phyloP scores from a whole-genome alignment of 2,329 filamentous ascomycete genomes.

The Venturia nashicola region DNA sequence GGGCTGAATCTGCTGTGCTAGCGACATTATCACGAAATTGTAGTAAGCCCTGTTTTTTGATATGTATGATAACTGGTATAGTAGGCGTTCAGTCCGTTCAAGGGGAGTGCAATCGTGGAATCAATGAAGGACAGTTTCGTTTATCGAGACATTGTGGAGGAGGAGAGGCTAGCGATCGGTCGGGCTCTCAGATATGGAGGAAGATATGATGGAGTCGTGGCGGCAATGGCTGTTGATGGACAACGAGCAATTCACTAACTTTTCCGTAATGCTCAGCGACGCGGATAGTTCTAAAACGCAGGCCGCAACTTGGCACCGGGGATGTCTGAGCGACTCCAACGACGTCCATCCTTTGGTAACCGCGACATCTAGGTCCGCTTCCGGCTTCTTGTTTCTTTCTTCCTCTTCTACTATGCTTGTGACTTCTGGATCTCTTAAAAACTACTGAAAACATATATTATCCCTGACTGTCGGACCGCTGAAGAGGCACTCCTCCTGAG shows the following conservation, averaged over 20 bases:
- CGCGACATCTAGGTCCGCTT: neutral
- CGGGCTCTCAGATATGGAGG: neutral
- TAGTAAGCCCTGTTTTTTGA: neutral
- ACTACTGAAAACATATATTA: neutral
- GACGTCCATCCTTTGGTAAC: neutral
- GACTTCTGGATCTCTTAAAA: neutral
- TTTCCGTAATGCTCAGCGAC: neutral
- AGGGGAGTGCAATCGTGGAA: neutral
- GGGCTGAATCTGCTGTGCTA: slow-evolving; percentile 3
- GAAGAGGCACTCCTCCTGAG: neutral
- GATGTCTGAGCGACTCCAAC: neutral
- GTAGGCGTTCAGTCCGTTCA: neutral
- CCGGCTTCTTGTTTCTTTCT: neutral
- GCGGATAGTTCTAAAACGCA: neutral
- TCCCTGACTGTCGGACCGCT: no score
- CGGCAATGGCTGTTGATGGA: neutral
- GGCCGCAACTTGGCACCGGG: neutral
- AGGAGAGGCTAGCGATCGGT: neutral
- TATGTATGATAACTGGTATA: neutral
- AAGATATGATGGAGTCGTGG: neutral
- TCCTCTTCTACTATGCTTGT: neutral
- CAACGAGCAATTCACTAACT: neutral
- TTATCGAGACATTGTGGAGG: neutral
- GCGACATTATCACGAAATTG: neutral
- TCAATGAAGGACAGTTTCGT: neutral